Conservation (phyloP, 208 protist species). For the Acanthamoeba triangularis region DNA sequence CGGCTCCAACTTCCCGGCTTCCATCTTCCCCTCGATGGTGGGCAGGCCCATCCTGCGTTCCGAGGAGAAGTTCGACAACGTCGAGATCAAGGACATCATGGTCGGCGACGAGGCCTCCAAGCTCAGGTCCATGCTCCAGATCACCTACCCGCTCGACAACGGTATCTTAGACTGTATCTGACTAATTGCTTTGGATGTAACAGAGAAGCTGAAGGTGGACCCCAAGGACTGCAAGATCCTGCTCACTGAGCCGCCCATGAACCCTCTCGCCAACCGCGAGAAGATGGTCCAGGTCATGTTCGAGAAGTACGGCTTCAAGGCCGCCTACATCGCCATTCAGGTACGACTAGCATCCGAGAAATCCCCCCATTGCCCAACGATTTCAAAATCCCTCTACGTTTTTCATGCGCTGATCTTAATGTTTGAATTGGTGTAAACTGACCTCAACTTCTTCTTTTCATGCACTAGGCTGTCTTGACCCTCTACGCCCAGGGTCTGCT, state of each 20-base stretch:
- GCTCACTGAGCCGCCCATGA: constrained; percentile 98
- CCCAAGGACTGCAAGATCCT: constrained; percentile 93
- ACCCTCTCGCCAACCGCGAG: constrained; percentile 95
- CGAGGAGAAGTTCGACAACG: constrained; percentile 90
- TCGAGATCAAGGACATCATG: constrained; percentile 95
- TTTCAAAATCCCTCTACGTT: neutral
- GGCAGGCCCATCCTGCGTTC: constrained; percentile 96
- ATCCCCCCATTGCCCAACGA: neutral
- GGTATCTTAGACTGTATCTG: constrained; percentile 91
- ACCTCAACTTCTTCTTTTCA: neutral
- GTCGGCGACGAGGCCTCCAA: constrained; percentile 95
- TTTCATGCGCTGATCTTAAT: neutral
- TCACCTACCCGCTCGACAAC: constrained; percentile 97
- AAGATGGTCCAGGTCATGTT: constrained; percentile 97
- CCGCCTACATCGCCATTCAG: constrained; percentile 94
- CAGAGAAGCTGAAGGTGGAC: constrained; percentile 88
- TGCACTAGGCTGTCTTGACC: constrained; percentile 93
- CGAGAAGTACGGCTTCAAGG: constrained; percentile 97
- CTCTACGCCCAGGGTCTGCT: constrained; percentile 97
- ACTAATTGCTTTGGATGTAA: neutral
- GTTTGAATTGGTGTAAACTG: constrained; percentile 10
- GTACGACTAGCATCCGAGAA: constrained; percentile 73
- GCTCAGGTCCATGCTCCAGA: constrained; percentile 93
- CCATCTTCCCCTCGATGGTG: constrained; percentile 97
- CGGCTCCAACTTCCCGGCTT: constrained; percentile 97